phyloP scores from a whole-genome alignment of 2,329 filamentous ascomycete genomes.

The Ascochyta fabae region DNA sequence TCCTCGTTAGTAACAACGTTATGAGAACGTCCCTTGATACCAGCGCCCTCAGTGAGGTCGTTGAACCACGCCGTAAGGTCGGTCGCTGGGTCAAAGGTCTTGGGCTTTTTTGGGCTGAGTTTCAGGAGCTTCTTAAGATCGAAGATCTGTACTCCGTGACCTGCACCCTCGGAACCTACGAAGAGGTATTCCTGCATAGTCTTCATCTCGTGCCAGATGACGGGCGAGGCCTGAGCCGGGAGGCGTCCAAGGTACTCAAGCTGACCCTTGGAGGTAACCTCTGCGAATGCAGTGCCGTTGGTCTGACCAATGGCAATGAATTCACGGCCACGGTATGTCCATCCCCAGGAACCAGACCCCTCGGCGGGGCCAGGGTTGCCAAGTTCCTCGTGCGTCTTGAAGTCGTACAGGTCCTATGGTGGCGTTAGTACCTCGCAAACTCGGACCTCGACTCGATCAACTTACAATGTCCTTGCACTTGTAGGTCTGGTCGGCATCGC shows the following conservation, averaged over 20 bases:
- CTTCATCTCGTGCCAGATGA: slow-evolving; percentile 62
- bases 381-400: slow-evolving; percentile 62
- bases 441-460: neutral
- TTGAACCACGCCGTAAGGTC: slow-evolving; percentile 42
- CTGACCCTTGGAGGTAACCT: slow-evolving; percentile 57
- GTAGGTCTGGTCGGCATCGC: slow-evolving; percentile 50
- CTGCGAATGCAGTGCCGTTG: slow-evolving; percentile 63
- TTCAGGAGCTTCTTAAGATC: slow-evolving; percentile 58
- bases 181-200: slow-evolving; percentile 50
- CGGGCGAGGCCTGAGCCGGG: slow-evolving; percentile 53
- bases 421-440: slow-evolving; percentile 11
- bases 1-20: slow-evolving; percentile 47
- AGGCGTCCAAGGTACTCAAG: slow-evolving; percentile 62
- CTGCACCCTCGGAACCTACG: slow-evolving; percentile 48
- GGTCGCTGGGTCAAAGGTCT: slow-evolving; percentile 36
- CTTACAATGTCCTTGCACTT: slow-evolving; percentile 57
- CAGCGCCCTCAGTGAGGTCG: slow-evolving; percentile 24
- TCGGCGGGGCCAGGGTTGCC: slow-evolving; percentile 52
- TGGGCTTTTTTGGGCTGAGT: slow-evolving; percentile 41
- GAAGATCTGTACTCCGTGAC: slow-evolving; percentile 67
- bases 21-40: slow-evolving; percentile 41
- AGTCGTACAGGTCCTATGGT: slow-evolving; percentile 60
- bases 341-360: slow-evolving; percentile 60
- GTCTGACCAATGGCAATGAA: slow-evolving; percentile 62
- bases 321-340: slow-evolving; percentile 60